Conservation (phyloP, 257 asterid genomes). For the Asclepias syriaca region DNA sequence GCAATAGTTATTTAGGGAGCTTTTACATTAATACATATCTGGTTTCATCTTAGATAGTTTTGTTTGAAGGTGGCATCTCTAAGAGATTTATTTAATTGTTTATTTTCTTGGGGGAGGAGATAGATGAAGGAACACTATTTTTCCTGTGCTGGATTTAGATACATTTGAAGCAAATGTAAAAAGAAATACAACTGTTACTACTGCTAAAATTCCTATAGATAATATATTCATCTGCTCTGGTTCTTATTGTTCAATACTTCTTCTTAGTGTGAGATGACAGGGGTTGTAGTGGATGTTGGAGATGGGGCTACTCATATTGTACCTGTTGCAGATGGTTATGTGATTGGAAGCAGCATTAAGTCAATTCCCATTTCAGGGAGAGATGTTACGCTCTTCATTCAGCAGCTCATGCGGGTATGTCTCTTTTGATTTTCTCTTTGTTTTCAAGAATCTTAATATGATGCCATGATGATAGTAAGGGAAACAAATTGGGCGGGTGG, state of each 20-base stretch:
- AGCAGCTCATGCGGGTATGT: conserved; percentile 85
- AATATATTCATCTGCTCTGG: conserved; percentile 11
- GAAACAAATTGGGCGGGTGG: neutral
- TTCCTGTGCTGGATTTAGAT: neutral
- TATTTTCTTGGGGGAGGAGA: neutral
- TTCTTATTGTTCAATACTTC: conserved; percentile 29
- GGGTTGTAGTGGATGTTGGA: conserved; percentile 89
- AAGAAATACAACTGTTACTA: neutral
- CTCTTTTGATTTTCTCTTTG: conserved; percentile 5
- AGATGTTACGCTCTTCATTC: conserved; percentile 81
- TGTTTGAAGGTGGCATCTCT: neutral
- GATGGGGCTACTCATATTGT: conserved; percentile 99
- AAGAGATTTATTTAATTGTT: neutral
- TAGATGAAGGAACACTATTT: neutral
- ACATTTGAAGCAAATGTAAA: neutral
- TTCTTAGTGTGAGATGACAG: conserved; percentile 97
- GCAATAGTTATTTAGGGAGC: neutral
- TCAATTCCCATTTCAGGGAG: conserved; percentile 82
- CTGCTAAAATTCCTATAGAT: neutral
- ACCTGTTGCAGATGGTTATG: conserved; percentile 98
- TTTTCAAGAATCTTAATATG: neutral
- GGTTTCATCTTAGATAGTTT: neutral
- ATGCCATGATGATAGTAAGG: neutral
- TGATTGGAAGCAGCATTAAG: conserved; percentile 94
- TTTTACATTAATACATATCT: neutral